Percentiles rank a stretch among this genome's conserved stretches.
phyloP scores from a whole-genome alignment of 768 basidiomycete species.

The Trametes cinnabarina region DNA sequence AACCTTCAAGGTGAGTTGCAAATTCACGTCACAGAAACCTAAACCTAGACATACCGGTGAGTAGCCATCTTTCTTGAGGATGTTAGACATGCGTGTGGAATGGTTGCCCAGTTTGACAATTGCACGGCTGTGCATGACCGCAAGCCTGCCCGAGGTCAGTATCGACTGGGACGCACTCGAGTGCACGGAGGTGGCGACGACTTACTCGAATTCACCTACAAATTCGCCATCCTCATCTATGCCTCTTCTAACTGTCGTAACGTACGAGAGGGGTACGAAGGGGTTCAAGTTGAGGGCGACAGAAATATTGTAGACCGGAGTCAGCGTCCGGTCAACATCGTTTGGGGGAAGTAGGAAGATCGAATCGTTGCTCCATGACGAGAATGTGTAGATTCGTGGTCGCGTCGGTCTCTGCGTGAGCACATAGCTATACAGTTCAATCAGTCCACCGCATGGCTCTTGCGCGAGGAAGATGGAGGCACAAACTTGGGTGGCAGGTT shows the following conservation, averaged over 20 bases:
- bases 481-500: conserved; percentile 14
- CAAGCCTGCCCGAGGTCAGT: conserved; percentile 30
- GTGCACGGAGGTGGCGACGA: no score
- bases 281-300: conserved; percentile 45
- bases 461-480: background rate
- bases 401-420: conserved; percentile 23
- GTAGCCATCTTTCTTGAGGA: conserved; percentile 35
- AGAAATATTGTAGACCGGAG: conserved; percentile 42
- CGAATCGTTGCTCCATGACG: conserved; percentile 33
- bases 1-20: background rate
- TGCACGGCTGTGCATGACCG: conserved; percentile 42
- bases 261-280: conserved; percentile 44
- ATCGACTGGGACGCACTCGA: no score
- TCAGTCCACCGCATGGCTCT: no score
- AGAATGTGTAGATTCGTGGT: conserved; percentile 42
- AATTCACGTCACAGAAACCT: background rate
- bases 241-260: conserved; percentile 38
- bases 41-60: conserved; percentile 34
- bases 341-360: conserved; percentile 40
- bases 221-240: conserved; percentile 32
- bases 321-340: conserved; percentile 22
- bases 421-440: conserved; percentile 1
- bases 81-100: conserved; percentile 39
- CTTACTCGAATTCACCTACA: conserved; percentile 41
- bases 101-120: conserved; percentile 41